phyloP scores from a whole-genome alignment of 345 rosid genomes.

The Lenwebbia sp. region DNA sequence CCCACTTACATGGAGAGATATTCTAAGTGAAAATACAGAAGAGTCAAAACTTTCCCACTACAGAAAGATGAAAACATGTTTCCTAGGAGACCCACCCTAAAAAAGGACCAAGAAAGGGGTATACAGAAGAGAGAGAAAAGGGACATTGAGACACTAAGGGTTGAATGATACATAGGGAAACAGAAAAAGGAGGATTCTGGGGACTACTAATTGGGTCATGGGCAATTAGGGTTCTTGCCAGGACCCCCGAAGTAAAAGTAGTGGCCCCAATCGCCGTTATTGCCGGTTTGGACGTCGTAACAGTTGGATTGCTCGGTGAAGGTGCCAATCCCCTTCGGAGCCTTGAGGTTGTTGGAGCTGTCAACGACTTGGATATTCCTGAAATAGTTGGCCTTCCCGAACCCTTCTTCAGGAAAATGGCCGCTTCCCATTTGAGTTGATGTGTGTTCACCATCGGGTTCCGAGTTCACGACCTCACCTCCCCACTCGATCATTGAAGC shows the following conservation, averaged over 20 bases:
- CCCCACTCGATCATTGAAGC: conserved; percentile 99
- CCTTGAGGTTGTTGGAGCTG: conserved; percentile 84
- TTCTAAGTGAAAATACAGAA: conserved; percentile 3
- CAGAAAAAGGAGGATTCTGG: neutral
- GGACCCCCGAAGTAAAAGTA: conserved; percentile 97
- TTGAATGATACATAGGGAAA: conserved; percentile 39
- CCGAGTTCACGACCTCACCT: conserved; percentile 94
- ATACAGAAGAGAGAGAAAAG: conserved; percentile 8
- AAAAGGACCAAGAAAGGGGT: conserved; percentile 7
- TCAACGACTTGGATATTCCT: conserved; percentile 88
- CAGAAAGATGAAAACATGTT: conserved; percentile 14
- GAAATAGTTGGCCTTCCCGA: conserved; percentile 87
- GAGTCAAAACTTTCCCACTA: conserved; percentile 33
- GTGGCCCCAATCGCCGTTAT: conserved; percentile 95
- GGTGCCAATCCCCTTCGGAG: conserved; percentile 78
- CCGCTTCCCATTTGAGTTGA: conserved; percentile 98
- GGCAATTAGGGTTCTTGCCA: conserved; percentile 74
- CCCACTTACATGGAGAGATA: conserved; percentile 30
- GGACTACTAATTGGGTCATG: conserved; percentile 10
- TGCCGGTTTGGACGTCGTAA: conserved; percentile 85
- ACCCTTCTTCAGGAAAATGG: conserved; percentile 86
- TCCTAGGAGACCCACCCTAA: conserved; percentile 21
- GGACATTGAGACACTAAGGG: conserved; percentile 16
- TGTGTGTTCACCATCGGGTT: conserved; percentile 76
- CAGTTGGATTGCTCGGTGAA: conserved; percentile 92